Conservation (phyloP, 148 eudicot genomes). For the Limonium bicolor region DNA sequence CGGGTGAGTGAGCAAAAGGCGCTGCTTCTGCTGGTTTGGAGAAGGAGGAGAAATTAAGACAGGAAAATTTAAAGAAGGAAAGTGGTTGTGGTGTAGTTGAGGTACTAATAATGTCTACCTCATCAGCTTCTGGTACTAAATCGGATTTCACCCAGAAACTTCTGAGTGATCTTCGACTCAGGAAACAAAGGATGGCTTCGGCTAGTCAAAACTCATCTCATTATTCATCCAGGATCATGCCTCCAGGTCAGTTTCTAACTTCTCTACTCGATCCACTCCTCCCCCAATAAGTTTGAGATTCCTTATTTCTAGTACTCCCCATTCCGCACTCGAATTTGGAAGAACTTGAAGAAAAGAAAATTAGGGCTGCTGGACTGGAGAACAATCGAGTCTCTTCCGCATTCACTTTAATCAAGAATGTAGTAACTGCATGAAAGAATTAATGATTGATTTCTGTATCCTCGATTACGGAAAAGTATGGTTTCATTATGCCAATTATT, state of each 20-base stretch:
- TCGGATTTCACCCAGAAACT: slow-evolving; percentile 90
- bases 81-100: too few relatives aligned
- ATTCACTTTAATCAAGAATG: neutral
- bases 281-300: too few relatives aligned
- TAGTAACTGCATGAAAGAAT: too few relatives aligned
- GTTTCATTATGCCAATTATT: too few relatives aligned
- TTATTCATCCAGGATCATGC: slow-evolving; percentile 12
- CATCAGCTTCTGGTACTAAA: slow-evolving; percentile 45
- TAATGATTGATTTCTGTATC: too few relatives aligned
- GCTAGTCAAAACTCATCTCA: slow-evolving; percentile 28
- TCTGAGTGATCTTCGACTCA: slow-evolving; percentile 49
- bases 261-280: too few relatives aligned
- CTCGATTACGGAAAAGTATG: too few relatives aligned
- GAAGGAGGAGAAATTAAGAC: neutral
- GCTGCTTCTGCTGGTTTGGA: too few relatives aligned
- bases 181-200: slow-evolving; percentile 69
- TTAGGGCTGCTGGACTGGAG: neutral
- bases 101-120: too few relatives aligned
- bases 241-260: slow-evolving; percentile 32
- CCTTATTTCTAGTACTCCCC: neutral
- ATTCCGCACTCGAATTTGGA: neutral
- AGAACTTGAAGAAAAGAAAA: neutral
- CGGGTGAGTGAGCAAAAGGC: neutral
- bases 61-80: neutral
- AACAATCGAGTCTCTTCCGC: neutral